phyloP scores from a whole-genome alignment of 2,329 filamentous ascomycete genomes.

The Aspergillus luchuensis region DNA sequence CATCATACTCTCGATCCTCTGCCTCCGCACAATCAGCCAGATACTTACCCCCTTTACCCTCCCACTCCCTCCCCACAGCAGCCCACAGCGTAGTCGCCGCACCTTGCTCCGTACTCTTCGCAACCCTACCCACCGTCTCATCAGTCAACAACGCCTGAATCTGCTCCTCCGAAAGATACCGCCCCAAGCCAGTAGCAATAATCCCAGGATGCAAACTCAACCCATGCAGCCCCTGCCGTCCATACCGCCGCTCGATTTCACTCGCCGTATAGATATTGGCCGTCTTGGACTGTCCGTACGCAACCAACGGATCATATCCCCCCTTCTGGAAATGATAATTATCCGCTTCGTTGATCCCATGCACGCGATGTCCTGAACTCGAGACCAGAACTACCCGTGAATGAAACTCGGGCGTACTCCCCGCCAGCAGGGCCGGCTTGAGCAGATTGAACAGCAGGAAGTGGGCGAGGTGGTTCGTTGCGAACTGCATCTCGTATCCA shows the following conservation, averaged over 20 bases:
- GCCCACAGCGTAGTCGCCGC: constrained; percentile 32
- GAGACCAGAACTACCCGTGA: constrained; percentile 54
- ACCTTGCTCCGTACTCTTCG: constrained; percentile 41
- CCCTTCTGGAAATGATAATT: constrained; percentile 42
- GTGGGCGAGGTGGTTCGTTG: constrained; percentile 52
- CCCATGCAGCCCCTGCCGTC: constrained; percentile 47
- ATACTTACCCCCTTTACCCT: constrained; percentile 37
- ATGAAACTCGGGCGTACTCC: constrained; percentile 38
- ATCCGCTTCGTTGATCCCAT: constrained; percentile 33
- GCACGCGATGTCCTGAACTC: constrained; percentile 46
- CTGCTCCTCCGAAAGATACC: neutral
- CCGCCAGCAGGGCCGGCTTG: constrained; percentile 29
- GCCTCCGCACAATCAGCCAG: constrained; percentile 33
- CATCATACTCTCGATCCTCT: constrained; percentile 16
- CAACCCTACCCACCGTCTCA: constrained; percentile 16
- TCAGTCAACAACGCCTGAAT: constrained; percentile 15
- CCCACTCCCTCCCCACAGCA: neutral
- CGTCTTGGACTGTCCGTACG: constrained; percentile 55
- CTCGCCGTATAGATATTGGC: constrained; percentile 57
- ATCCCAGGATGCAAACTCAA: constrained; percentile 51
- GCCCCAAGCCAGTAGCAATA: constrained; percentile 4
- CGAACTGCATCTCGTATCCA: constrained; percentile 54
- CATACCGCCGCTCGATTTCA: constrained; percentile 55
- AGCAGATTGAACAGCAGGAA: constrained; percentile 58
- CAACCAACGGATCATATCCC: constrained; percentile 36